A percentile compares a stretch with the other conserved stretches of the same genome.
phyloP scores from a whole-genome alignment of 2,329 filamentous ascomycete genomes.

The Fusarium stilboides region DNA sequence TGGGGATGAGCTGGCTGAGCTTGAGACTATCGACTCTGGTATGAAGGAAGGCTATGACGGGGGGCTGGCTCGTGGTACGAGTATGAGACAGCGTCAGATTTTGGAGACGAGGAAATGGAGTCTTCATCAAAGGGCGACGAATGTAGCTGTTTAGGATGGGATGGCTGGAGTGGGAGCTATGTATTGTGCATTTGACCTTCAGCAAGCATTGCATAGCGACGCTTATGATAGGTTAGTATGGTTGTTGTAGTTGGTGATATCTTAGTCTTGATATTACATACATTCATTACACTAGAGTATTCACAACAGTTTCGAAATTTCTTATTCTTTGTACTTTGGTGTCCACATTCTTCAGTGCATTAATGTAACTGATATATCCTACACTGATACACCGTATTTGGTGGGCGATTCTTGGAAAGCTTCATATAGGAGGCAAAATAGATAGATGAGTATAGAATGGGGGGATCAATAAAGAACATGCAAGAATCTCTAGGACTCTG shows the following conservation, averaged over 20 bases:
- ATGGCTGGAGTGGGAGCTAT: not conserved
- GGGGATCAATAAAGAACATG: too few relatives aligned
- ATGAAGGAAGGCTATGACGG: slow-evolving; percentile 29
- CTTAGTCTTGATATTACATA: not conserved
- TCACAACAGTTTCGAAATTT: not conserved
- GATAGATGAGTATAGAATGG: too few relatives aligned
- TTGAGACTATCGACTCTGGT: slow-evolving; percentile 41
- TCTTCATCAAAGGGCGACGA: slow-evolving; percentile 33
- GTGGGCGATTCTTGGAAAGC: too few relatives aligned
- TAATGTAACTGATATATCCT: too few relatives aligned
- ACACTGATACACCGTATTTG: too few relatives aligned
- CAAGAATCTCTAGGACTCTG: too few relatives aligned
- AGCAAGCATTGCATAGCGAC: not conserved
- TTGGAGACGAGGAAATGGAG: slow-evolving; percentile 46
- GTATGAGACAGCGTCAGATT: slow-evolving; percentile 45
- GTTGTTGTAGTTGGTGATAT: not conserved
- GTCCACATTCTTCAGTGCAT: too few relatives aligned
- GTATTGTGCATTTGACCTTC: not conserved
- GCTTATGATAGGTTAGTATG: not conserved
- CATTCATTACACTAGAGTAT: not conserved
- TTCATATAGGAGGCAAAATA: too few relatives aligned
- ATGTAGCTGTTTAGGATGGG: slow-evolving; percentile 24
- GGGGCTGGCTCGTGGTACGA: slow-evolving; percentile 20
- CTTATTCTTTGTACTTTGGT: too few relatives aligned
- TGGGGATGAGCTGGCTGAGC: slow-evolving; percentile 34